Evolutionary conservation across 345 rosid genomes (phyloP), one percentile per base, ranked within the genome.

Genomic region (Bruguiera parviflora): DNA sequence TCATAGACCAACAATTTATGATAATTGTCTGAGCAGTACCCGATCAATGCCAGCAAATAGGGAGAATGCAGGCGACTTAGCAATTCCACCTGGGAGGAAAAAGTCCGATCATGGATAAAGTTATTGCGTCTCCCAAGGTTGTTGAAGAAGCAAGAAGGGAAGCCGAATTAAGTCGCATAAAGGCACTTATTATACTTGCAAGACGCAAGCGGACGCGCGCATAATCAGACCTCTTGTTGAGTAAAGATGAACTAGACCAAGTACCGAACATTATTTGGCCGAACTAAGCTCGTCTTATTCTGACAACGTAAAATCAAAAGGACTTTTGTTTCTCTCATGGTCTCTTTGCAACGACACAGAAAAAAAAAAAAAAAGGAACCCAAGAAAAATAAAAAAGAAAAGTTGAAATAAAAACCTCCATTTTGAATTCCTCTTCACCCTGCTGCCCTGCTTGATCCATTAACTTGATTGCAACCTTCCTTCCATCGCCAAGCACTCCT

Each of bases 381-480:
- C 7, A 21, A 21, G 27, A 39, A 35, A 49, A n/a, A n/a, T n/a
- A n/a, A 15, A n/a, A 53, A 19, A 57, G 39, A 61, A 56, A 18
- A 3, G 64, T 15, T 64, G 22, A 63, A 25, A 73, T 20, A 63
- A 29, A 65, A 43, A 93, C 97, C 97, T 95, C 97, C 81, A 92
- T 84, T 79, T 88, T 73, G 69, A 95, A 92, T 74, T 95, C 99
- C 63, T 92, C 96, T 73, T 88, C 97, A 8, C 96, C 96, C 77
- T 95, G 99, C 78, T 86, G 86, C 67, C 97, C 99, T 0, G 88
- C 92, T 73, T 87, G 91, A 21, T 76, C 80, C 80, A 76, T 71
- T 21, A 67, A 58, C 67, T 76, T 76, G 35, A 76, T 65, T 57
- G 80, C 80, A 67, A 76, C 63, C 63, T 76, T 76, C 60, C 70